Evolutionary conservation across 73 alveolate genomes (phyloP), one percentile per base, ranked within the genome.

Genomic region (Paramecium tetraurelia): DNA sequence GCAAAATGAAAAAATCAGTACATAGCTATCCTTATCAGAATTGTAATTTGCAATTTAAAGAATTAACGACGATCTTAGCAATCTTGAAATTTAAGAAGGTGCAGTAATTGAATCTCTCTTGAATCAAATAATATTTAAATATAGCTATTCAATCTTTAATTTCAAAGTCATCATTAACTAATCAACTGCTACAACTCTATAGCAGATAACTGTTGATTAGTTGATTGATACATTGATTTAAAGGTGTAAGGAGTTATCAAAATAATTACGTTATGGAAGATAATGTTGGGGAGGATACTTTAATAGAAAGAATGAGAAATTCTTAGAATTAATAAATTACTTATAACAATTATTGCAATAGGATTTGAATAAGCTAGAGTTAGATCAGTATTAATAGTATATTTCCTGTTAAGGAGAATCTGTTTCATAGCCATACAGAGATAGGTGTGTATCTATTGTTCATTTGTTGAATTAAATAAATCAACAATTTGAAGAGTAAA

Each of bases 401-500:
- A 80, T 31, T 0, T 80, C 70, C 3, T 41, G 57, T 80, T n/a
- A 80, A 46, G 90, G 57, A 22, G 90, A 80, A 38, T 29, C 35
- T 35, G 59, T 41, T 12, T 75, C 58, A 10, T 48, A 80, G 48
- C 5, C 24, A 5, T 80, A 43, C 12, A 80, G 90, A 80, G 90
- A 80, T 80, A 80, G 43, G 46, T 44, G 90, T 80, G 72, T 48
- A 4, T 80, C 90, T 0, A 80, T 80, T 9, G 90, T 80, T n/a
- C 90, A 80, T 48, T 35, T 80, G 16, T 80, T 80, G 16, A 80
- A 80, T 80, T 21, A 80, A 44, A 33, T 80, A 21, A 80, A 43
- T 24, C 48, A 80, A 10, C 14, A 22, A 24, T 80, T 80, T 80
- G 90, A 80, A 18, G 90, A 80, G 29, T 41, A 22, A 18, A 48